A percentile compares a stretch with the other conserved stretches of the same genome.
These are phyloP conservation scores for Boletus vermiculosoides DNA, from an alignment of 768 basidiomycete genomes.

Conservation along the genomic window DNA sequence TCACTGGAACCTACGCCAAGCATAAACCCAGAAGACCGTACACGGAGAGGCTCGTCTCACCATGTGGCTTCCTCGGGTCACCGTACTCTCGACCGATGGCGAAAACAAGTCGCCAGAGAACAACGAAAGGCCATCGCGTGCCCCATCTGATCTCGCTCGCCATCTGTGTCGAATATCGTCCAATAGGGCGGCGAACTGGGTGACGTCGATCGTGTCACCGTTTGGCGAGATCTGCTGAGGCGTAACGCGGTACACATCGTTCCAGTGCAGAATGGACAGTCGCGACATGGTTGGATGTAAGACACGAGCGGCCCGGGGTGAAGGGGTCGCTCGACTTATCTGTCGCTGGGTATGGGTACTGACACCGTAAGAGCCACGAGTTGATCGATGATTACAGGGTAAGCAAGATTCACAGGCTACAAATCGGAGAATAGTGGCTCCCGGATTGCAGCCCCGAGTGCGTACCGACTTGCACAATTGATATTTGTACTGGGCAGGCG, in stretches of 20 bases:
- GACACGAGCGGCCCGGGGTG: not conserved
- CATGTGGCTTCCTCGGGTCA: slow-evolving; percentile 91
- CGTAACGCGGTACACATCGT: slow-evolving; percentile 80
- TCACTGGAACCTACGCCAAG: slow-evolving; percentile 68
- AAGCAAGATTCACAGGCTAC: no score
- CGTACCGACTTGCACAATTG: no score
- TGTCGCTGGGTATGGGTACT: no score
- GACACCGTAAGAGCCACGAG: no score
- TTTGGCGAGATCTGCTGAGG: slow-evolving; percentile 64
- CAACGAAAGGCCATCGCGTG: slow-evolving; percentile 69
- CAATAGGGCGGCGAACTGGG: slow-evolving; percentile 77
- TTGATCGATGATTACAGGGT: no score
- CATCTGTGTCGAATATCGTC: slow-evolving; percentile 61
- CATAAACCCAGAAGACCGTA: not conserved
- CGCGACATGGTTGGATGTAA: slow-evolving; percentile 32
- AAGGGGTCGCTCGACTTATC: slow-evolving; percentile 2
- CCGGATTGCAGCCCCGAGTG: no score
- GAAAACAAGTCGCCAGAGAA: slow-evolving; percentile 92
- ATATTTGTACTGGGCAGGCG: no score
- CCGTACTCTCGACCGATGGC: slow-evolving; percentile 81
- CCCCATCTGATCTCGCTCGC: slow-evolving; percentile 46
- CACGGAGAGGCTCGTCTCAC: slow-evolving; percentile 37
- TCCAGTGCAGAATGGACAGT: slow-evolving; percentile 63
- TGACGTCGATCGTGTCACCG: slow-evolving; percentile 74
- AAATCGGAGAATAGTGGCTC: no score